phyloP scores from a whole-genome alignment of 2,329 filamentous ascomycete genomes.

The Claviceps citrina region DNA sequence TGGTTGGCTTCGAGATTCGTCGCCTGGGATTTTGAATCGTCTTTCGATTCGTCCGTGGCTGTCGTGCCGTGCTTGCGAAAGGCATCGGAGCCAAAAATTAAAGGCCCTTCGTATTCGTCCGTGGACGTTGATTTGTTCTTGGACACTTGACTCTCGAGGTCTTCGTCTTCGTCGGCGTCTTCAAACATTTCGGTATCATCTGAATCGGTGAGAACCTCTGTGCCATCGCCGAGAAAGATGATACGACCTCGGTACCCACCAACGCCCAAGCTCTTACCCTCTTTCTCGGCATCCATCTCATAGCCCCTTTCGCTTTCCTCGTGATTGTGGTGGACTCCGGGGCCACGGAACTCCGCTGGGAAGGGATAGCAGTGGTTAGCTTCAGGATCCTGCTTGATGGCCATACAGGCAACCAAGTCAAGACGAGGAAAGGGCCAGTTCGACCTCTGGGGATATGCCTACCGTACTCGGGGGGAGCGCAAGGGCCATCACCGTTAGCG shows the following conservation, averaged over 20 bases:
- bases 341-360: slow-evolving; percentile 69
- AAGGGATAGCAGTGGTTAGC: slow-evolving; percentile 13
- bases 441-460: slow-evolving; percentile 35
- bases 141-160: slow-evolving; percentile 68
- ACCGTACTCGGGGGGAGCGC: slow-evolving; percentile 98
- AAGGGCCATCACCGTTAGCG: slow-evolving; percentile 91
- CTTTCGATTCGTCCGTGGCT: slow-evolving; percentile 7
- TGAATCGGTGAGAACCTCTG: slow-evolving; percentile 76
- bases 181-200: slow-evolving; percentile 92
- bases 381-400: slow-evolving; percentile 6
- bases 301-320: slow-evolving; percentile 67
- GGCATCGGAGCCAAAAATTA: slow-evolving; percentile 6
- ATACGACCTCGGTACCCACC: slow-evolving; percentile 69
- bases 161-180: slow-evolving; percentile 68
- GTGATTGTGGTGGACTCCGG: slow-evolving; percentile 67
- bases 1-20: slow-evolving; percentile 1
- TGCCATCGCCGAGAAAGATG: slow-evolving; percentile 90
- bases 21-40: slow-evolving; percentile 8
- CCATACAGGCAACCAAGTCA: slow-evolving; percentile 8
- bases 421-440: slow-evolving; percentile 4
- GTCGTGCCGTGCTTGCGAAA: slow-evolving; percentile 9
- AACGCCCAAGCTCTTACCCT: slow-evolving; percentile 45
- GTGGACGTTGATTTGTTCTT: slow-evolving; percentile 30
- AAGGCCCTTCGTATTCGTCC: slow-evolving; percentile 9
- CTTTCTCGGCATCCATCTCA: slow-evolving; percentile 57